Evolutionary conservation across 345 rosid species (phyloP).

Genomic region (Hibiscus mutabilis): DNA sequence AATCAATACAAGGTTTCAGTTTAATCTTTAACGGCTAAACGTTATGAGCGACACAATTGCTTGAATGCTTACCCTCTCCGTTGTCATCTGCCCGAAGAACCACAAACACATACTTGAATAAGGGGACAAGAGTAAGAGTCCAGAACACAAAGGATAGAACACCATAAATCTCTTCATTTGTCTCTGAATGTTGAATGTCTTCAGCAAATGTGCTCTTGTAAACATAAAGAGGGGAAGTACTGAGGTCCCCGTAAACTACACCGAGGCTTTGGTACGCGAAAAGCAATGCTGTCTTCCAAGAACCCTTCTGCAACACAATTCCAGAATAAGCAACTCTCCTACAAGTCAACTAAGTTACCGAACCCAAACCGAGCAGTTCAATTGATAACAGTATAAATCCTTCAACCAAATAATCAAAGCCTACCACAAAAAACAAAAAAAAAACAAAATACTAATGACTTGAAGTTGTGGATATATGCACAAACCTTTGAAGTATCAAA

Average conservation of each 20-base stretch:
- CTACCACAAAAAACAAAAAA: not conserved
- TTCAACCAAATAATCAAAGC: not conserved
- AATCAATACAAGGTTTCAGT: conserved; percentile 4
- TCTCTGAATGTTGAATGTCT: conserved; percentile 84
- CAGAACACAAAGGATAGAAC: conserved; percentile 95
- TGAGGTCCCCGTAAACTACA: conserved; percentile 93
- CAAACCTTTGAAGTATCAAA: conserved; percentile 70
- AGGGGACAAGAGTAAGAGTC: conserved; percentile 94
- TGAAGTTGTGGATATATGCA: not conserved
- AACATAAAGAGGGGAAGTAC: conserved; percentile 94
- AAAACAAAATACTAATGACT: not conserved
- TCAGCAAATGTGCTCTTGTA: conserved; percentile 96
- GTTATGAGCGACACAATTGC: not conserved
- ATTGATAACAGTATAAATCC: not conserved
- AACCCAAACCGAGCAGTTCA: not conserved
- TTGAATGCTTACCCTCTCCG: conserved; percentile 70
- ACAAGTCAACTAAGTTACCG: conserved; percentile 1
- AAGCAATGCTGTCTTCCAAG: conserved; percentile 77
- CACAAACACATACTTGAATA: conserved; percentile 87
- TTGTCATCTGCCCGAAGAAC: conserved; percentile 97
- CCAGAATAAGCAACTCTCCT: conserved; percentile 3
- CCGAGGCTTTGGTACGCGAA: conserved; percentile 98
- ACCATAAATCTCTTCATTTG: conserved; percentile 94
- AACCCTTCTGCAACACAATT: conserved; percentile 50
- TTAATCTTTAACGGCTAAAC: not conserved